Evolutionary conservation across 179 eudicot genomes (phyloP).

Genomic region (Vitellaria paradoxa): DNA sequence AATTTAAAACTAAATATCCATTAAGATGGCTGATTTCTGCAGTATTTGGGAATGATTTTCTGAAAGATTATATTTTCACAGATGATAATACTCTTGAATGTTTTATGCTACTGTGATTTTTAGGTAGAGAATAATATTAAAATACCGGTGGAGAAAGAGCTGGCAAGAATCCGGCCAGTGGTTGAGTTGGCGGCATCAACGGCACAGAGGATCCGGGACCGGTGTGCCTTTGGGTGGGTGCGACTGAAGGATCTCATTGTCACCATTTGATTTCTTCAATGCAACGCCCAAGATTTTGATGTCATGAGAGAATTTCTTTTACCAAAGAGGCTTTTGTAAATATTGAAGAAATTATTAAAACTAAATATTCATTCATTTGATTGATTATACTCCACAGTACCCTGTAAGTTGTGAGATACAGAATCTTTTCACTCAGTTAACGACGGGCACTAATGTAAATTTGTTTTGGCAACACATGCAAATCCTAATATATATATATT

Average conservation of each 20-base stretch:
- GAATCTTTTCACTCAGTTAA: not conserved
- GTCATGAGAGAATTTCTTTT: slow-evolving; percentile 4
- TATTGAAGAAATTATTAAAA: not conserved
- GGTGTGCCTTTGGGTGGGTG: slow-evolving; percentile 97
- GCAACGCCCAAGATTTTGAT: not conserved
- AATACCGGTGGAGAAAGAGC: slow-evolving; percentile 57
- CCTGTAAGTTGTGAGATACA: not conserved
- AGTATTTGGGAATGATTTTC: too few relatives aligned
- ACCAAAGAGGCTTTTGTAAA: slow-evolving; percentile 1
- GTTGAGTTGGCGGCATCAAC: slow-evolving; percentile 56
- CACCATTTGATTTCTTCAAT: slow-evolving; percentile 22
- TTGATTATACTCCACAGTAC: not conserved
- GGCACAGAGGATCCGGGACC: slow-evolving; percentile 62
- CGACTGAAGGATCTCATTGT: slow-evolving; percentile 58
- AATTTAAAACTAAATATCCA: not conserved
- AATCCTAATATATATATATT: too few relatives aligned
- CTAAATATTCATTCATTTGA: not conserved
- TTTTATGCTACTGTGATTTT: slow-evolving; percentile 12
- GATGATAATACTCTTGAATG: not conserved
- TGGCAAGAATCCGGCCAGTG: slow-evolving; percentile 54
- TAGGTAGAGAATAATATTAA: slow-evolving; percentile 65
- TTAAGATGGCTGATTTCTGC: not conserved
- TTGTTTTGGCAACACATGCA: too few relatives aligned
- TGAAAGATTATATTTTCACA: not conserved
- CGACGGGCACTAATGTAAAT: too few relatives aligned